Evolutionary conservation across 2,329 filamentous ascomycete genomes (phyloP), one percentile per base, ranked within the genome.

Genomic region (Ambrosiella cleistominuta): DNA sequence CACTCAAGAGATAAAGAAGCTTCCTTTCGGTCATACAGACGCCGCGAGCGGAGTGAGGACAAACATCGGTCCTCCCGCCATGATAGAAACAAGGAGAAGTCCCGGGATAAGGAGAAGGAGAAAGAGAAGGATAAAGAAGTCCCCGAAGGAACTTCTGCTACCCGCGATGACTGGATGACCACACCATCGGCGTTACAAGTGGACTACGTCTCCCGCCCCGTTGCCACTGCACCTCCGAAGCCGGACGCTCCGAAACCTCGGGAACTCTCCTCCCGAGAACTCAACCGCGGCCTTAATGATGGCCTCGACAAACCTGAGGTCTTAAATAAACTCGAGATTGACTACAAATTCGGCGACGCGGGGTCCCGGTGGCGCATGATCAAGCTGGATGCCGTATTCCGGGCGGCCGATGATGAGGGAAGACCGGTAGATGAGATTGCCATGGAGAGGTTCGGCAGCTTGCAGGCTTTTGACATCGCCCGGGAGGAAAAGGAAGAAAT

Each of bases 361-460:
- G 91, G 93, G 0, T 91, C 90, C 12, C 81, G 88, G 64, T 98
- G 94, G 93, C 83, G 94, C 54, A 95, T 98, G 90, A 95, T 85
- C 5, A 96, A 90, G 69, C 79, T 98, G 38, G 89, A 86, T 63
- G 85, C 82, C 9, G 87, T 95, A 1, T 95, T 95, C 68, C 79
- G 80, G 35, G 78, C 83, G 57, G 88, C 89, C 0, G 77, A 94
- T 63, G 83, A 93, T 64, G 82, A 75, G 0, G 83, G 82, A 0
- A 77, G 77, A n/a, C 65, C 79, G 0, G 75, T 94, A 0, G 91
- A 97, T 6, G 87, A 95, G 0, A 74, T 97, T 54, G 93, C 90
- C 0, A 65, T 86, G 42, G 86, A 95, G 64, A 78, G 88, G 11
- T 96, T 86, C 66, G 91, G 90, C 1, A 82, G 81, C 63, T 67